phyloP scores from a whole-genome alignment of 306 rosid genomes.

The Citrullus amarus region DNA sequence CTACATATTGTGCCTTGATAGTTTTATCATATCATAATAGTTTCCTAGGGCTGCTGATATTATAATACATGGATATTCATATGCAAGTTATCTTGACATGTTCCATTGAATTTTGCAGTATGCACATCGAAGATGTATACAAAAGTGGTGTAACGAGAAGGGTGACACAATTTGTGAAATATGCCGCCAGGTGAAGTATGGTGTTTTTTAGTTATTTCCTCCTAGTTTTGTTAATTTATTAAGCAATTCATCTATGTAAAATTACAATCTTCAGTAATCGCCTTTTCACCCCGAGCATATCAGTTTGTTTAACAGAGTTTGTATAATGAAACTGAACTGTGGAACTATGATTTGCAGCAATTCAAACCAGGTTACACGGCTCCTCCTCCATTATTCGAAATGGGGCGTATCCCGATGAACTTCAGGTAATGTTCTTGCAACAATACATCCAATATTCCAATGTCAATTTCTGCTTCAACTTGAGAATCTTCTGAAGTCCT shows the following conservation, averaged over 20 bases:
- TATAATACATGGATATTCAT: neutral
- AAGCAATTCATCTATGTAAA: neutral
- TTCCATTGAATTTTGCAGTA: constrained; percentile 43
- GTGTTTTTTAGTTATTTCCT: neutral
- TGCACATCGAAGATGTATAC: constrained; percentile 87
- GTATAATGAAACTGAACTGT: neutral
- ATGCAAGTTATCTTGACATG: neutral
- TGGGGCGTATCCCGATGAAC: constrained; percentile 88
- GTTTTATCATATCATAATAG: neutral
- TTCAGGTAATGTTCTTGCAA: constrained; percentile 50
- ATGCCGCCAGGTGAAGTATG: constrained; percentile 72
- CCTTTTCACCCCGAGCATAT: neutral
- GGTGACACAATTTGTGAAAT: constrained; percentile 90
- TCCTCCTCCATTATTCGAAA: constrained; percentile 74
- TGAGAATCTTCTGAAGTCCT: neutral
- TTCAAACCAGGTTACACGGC: constrained; percentile 85
- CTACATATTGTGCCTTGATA: neutral
- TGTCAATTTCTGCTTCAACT: neutral
- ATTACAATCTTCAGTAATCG: neutral
- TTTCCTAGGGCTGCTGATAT: neutral
- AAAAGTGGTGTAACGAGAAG: constrained; percentile 94
- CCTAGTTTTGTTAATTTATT: neutral
- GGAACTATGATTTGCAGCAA: constrained; percentile 36
- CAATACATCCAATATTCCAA: neutral
- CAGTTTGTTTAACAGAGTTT: neutral